Evolutionary conservation across 306 rosid genomes (phyloP).

Genomic region (Cyamopsis tetragonoloba): DNA sequence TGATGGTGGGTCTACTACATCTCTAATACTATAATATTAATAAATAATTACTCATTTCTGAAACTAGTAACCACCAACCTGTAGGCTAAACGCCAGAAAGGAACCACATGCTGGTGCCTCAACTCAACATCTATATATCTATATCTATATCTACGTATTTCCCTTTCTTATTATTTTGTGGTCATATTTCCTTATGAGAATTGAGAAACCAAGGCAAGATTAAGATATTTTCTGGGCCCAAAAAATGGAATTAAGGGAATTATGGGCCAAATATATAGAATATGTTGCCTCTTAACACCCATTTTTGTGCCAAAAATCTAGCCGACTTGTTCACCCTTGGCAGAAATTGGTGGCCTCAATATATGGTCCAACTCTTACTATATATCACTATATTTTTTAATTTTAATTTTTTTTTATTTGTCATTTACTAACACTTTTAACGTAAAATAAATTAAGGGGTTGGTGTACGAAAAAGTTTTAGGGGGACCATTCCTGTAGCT

Average conservation of each 20-base stretch:
- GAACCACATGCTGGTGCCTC: constrained; percentile 48
- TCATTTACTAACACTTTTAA: no score
- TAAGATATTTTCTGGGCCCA: constrained; percentile 55
- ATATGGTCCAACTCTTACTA: constrained; percentile 38
- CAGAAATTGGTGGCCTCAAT: constrained; percentile 24
- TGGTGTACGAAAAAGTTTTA: no score
- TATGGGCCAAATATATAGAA: constrained; percentile 45
- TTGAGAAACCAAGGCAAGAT: constrained; percentile 22
- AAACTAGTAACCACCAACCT: constrained; percentile 53
- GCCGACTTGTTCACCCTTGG: constrained; percentile 21
- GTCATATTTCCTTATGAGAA: constrained; percentile 18
- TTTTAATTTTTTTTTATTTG: no score
- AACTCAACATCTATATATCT: constrained; percentile 6
- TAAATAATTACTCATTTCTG: constrained; percentile 27
- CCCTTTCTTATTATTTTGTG: no score
- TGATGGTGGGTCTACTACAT: constrained; percentile 53
- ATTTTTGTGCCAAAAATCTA: constrained; percentile 28
- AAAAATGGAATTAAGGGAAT: constrained; percentile 35
- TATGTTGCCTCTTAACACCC: constrained; percentile 25
- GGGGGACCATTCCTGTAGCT: constrained; percentile 51
- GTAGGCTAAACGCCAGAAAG: constrained; percentile 32
- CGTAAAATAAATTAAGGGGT: no score
- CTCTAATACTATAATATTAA: no score
- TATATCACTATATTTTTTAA: no score
- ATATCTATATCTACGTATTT: no score